Base-by-base conservation (phyloP, 805 yeast genomes). In the Zygosaccharomyces bailii region DNA sequence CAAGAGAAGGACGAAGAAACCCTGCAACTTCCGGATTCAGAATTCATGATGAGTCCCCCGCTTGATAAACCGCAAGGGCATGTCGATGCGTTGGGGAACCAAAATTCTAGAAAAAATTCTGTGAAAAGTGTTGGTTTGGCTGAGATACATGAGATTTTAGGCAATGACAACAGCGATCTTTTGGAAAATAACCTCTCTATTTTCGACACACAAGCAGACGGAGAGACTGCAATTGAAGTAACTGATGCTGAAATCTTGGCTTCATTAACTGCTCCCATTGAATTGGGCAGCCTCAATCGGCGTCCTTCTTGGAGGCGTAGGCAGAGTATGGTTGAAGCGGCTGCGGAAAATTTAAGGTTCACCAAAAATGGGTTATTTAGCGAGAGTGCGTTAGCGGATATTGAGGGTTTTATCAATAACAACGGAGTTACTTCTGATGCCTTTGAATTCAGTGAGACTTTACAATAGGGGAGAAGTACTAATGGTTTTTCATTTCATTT, bases 351-450 rank as follows among this genome's bases (percentile, higher is more conserved):
- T 8, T 69, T 80, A 53, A 70, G 91, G 50, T 80, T 83, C 14
- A 86, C 95, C 0, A 84, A 78, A 55, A 78, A 79, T 50, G 95
- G 95, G 4, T 66, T 86, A 44, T 85, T 85, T 61, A 82, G 84
- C 58, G 93, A 85, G 60, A 78, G 78, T 47, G 81, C 87, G 2
- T 63, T 86, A 55, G 80, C 80, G 7, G 86, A 82, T 56, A 86
- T 86, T 32, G 93, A 86, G 57, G 86, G 84, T 44, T 69, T 62
- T 37, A 52, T 65, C 13, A 59, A 56, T 14, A 38, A 43, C 6
- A 49, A 44, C 16, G 54, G 49, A 10, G 38, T 36, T 11, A 32
- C 56, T 5, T 42, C 56, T 1, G 47, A 45, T 19, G 49, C 56
- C 5, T 55, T 57, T 31, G 60, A 59, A 8, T 52, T 59, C 29